Evolutionary conservation across 2,329 filamentous ascomycete genomes (phyloP), one percentile per base, ranked within the genome.

Genomic region (Decorospora gaudefroyi): DNA sequence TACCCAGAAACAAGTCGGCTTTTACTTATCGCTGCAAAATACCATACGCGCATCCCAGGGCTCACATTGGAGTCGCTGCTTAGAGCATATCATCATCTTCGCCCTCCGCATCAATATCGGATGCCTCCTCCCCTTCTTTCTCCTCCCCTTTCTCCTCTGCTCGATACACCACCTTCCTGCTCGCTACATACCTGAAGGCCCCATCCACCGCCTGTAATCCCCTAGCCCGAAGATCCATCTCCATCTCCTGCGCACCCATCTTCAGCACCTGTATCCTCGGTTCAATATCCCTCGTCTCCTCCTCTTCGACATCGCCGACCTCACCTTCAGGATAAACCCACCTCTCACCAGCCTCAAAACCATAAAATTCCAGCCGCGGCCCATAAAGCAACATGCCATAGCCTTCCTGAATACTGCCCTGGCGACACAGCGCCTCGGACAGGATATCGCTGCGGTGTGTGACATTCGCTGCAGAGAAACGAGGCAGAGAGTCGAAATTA

Each of bases 331-430:
- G 15, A 6, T 19, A 30, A 28, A 28, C 11, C 46, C 23, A 35
- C 2, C 28, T 23, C 4, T 15, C 11, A 18, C 45, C 34, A 13
- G 42, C 40, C 17, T 57, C 44, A 34, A 52, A 67, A 4, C 31
- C 26, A 48, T 65, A 65, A 28, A 61, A 46, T 36, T 65, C 61
- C 16, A 68, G 39, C 4, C 43, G 46, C 3, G 51, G 42, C 3
- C 65, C 64, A 6, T 62, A 50, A 12, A 68, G 42, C 7, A 67
- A 23, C 13, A 66, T 53, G 8, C 50, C 61, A 21, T 54, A 43
- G 9, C 61, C 57, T 1, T 38, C 27, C 4, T 35, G 19, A 3
- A 68, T 48, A 1, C 49, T 40, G 3, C 51, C 56, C 1, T 41
- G 17, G 4, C 37, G 21, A 19, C 57, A 55, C 10, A 66, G 44